Base-by-base conservation (phyloP, 2,329 filamentous ascomycete genomes). In the Colletotrichum scovillei region DNA sequence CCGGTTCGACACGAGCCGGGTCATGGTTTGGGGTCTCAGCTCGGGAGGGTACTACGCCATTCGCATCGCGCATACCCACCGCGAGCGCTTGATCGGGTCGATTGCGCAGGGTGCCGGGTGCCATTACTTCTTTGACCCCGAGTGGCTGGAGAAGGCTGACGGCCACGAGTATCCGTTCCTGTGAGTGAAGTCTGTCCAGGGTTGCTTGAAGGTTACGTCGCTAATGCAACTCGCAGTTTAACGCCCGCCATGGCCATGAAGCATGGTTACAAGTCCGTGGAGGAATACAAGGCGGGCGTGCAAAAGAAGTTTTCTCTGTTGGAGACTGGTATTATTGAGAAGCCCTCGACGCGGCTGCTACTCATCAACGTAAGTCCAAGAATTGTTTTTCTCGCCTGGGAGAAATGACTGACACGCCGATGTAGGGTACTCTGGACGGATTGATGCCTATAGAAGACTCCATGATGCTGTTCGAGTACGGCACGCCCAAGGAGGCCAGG, bases 391-490 rank as follows among this genome's bases (percentile, higher is more conserved):
- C 55, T 14, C 5, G 42, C 32, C 12, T 32, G 24, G 4, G 9
- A 2, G 1, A 26, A 24, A 22, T 19, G 26, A 55, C 32, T 60
- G n/a, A 35, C 60, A 52, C 55, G 30, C 24, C 6, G 14, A 9
- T 19, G 1, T 74, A 92, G 86, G 91, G 91, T 9, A 89, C 87
- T 4, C 84, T 87, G 67, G 91, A 93, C 76, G 91, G 91, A 0
- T 81, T 93, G 57, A 92, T 92, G 85, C 91, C 91, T 0, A 91
- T 93, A 70, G 91, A 93, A 78, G 91, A 93, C 78, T 91, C 86
- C 16, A 88, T 91, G 82, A 81, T 93, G 64, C 82, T 93, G 67
- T 89, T 92, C 76, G 90, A 92, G 79, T 87, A 92, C 76, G 91
- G 91, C 2, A 86, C 84, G 38, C 90, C 90, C 14, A 93, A 93